phyloP scores from a whole-genome alignment of 192 early-diverging fungal species.

The Podila epicladia region DNA sequence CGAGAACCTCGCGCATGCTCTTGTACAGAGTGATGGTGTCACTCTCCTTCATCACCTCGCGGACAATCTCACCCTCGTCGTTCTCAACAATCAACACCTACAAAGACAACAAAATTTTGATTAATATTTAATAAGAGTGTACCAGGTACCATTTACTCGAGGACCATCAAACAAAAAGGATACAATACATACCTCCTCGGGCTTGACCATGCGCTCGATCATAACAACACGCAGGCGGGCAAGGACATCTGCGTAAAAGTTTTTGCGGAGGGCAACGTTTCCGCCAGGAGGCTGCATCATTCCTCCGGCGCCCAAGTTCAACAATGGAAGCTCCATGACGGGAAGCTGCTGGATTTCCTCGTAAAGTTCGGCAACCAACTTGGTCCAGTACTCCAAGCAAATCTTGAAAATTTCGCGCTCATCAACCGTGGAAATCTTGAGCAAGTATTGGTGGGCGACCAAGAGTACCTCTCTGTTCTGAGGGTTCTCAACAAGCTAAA shows the following conservation, averaged over 20 bases:
- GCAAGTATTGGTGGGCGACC: conserved; percentile 89
- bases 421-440: conserved; percentile 90
- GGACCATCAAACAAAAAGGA: background rate
- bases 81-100: conserved; percentile 96
- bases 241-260: conserved; percentile 87
- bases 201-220: conserved; percentile 99
- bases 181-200: conserved; percentile 83
- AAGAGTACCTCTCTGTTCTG: conserved; percentile 66
- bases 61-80: conserved; percentile 99
- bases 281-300: conserved; percentile 53
- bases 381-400: conserved; percentile 97
- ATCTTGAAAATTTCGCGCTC: conserved; percentile 99
- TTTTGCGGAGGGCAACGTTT: conserved; percentile 69
- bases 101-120: background rate
- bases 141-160: background rate
- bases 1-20: conserved; percentile 95
- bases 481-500: conserved; percentile 65
- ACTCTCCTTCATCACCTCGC: conserved; percentile 96
- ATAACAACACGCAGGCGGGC: conserved; percentile 91
- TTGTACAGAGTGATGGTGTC: conserved; percentile 99
- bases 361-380: conserved; percentile 89
- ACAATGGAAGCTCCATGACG: conserved; percentile 59
- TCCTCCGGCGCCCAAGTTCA: conserved; percentile 66
- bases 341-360: conserved; percentile 81
- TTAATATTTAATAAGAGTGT: background rate